These are phyloP conservation scores for Gossypium davidsonii DNA, from an alignment of 441 rosid genomes.

Conservation along the genomic window DNA sequence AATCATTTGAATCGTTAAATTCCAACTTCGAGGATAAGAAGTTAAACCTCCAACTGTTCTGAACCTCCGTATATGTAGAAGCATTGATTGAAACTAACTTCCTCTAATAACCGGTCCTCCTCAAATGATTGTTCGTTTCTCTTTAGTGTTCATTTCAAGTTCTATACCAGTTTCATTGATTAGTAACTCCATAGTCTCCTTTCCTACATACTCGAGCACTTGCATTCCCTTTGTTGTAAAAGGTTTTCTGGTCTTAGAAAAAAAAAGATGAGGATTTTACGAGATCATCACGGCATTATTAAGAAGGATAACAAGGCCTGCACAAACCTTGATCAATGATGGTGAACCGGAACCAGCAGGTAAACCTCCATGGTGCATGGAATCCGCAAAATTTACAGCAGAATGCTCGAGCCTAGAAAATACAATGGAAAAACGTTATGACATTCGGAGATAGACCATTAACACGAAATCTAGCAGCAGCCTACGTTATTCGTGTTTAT, in stretches of 20 bases:
- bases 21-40: slow-evolving; percentile 18
- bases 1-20: slow-evolving; percentile 16
- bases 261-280: slow-evolving; percentile 13
- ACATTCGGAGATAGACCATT: too few species aligned
- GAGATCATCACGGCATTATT: slow-evolving; percentile 1
- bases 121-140: slow-evolving; percentile 29
- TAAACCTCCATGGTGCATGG: slow-evolving; percentile 59
- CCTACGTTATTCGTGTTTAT: not conserved
- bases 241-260: slow-evolving; percentile 76
- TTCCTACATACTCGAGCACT: slow-evolving; percentile 77
- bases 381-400: slow-evolving; percentile 54
- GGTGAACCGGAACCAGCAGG: slow-evolving; percentile 72
- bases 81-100: slow-evolving; percentile 89
- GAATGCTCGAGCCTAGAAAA: slow-evolving; percentile 72
- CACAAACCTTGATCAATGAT: slow-evolving; percentile 69
- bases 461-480: not conserved
- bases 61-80: slow-evolving; percentile 99
- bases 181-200: slow-evolving; percentile 92
- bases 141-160: slow-evolving; percentile 47
- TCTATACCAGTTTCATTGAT: slow-evolving; percentile 79
- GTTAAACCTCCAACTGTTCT: slow-evolving; percentile 81
- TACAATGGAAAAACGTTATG: not conserved
- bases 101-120: slow-evolving; percentile 72
- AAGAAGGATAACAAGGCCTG: slow-evolving; percentile 16
- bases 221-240: slow-evolving; percentile 89